Percentiles rank a stretch among this genome's conserved stretches.
These are phyloP conservation scores for Cyclocybe aegerita DNA, from an alignment of 768 basidiomycete species.

Conservation along the genomic window DNA sequence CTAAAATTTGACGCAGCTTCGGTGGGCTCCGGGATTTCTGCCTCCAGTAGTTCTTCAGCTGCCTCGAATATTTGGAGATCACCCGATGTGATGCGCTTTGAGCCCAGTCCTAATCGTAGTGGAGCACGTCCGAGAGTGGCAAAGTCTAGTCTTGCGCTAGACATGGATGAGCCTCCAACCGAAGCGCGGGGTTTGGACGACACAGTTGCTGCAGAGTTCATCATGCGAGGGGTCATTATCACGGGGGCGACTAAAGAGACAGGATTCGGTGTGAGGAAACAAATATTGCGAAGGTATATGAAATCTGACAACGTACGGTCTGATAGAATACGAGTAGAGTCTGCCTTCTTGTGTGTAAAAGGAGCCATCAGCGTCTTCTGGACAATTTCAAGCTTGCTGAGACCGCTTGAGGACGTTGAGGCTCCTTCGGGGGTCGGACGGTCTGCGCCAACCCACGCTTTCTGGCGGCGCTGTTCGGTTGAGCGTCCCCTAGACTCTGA, in stretches of 20 bases:
- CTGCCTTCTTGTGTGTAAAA: conserved; percentile 64
- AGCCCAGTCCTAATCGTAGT: conserved; percentile 61
- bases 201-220: conserved; percentile 67
- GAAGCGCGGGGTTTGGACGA: conserved; percentile 47
- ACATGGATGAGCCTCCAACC: conserved; percentile 28
- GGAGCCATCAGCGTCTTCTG: conserved; percentile 73
- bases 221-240: conserved; percentile 88
- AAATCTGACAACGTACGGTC: conserved; percentile 53
- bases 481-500: conserved; percentile 33
- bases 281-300: background rate
- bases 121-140: conserved; percentile 80
- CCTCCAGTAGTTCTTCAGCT: conserved; percentile 69
- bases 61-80: conserved; percentile 85
- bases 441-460: conserved; percentile 38
- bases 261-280: conserved; percentile 6
- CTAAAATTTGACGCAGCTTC: conserved; percentile 74
- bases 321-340: conserved; percentile 71
- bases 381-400: conserved; percentile 58
- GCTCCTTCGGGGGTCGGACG: conserved; percentile 30
- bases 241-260: conserved; percentile 69
- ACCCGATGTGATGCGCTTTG: conserved; percentile 73
- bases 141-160: conserved; percentile 59
- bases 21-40: conserved; percentile 72
- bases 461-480: conserved; percentile 34
- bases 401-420: conserved; percentile 30